Base-by-base conservation (phyloP, 176 grass and related monocot genomes). In the Musa schizocarpa region DNA sequence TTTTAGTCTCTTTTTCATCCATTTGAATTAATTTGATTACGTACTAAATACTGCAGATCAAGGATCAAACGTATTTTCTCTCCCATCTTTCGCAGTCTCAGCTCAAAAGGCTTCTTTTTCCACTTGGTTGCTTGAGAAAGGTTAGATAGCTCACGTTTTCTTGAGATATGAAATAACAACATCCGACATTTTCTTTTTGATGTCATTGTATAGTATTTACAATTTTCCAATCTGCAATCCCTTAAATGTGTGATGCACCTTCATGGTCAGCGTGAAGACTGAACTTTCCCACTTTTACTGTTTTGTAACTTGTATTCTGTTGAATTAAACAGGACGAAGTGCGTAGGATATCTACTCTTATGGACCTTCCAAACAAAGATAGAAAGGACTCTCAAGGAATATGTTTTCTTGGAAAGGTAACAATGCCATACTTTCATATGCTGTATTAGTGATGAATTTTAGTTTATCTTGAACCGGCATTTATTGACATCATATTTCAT, bases 1-100 rank as follows among this genome's bases (percentile, higher is more conserved):
- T 61, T 61, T 61, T 9, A 20, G 17, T 17, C 1, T 19, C 50
- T 13, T 9, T 50, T 25, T 61, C 9, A 59, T 34, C 10, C 6
- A 75, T 34, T 43, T 48, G 13, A 43, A 27, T 14, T 74, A n/a
- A 19, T 58, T 5, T 59, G 16, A 50, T 51, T 9, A 70, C 0
- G 2, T 70, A 74, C 29, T 56, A 64, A 6, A 52, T 77, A 50
- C 81, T 89, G 55, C 86, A 99, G 95, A 70, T 99, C 25, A 94
- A 99, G 81, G 95, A 94, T 89, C 91, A 94, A 78, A 99, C 90
- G 11, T 99, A 94, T 88, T 99, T 99, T 63, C 95, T 99, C 50
- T 99, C 95, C 3, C 91, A 94, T 86, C 79, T 99, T 77, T 99
- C 91, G 34, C 91, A 94, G 16, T 49, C 61, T 61, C 91, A 94